Conservation (phyloP, 257 asterid genomes). For the Echites panduratus region DNA sequence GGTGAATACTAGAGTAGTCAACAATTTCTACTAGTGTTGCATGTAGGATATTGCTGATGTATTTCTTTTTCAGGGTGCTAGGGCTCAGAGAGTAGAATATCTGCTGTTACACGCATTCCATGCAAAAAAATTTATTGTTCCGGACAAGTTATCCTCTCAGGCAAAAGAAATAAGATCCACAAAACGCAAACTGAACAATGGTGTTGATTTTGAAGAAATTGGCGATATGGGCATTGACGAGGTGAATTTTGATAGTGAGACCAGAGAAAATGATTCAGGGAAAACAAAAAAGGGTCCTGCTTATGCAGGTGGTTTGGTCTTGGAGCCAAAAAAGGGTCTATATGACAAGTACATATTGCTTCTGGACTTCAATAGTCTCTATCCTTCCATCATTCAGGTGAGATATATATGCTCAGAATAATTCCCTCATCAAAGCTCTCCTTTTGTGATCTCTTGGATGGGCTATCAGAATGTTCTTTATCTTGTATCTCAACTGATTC, state of each 20-base stretch:
- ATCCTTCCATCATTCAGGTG: constrained; percentile 98
- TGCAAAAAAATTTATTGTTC: constrained; percentile 83
- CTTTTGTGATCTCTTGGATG: constrained; percentile 9
- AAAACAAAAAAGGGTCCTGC: constrained; percentile 84
- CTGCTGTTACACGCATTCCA: constrained; percentile 88
- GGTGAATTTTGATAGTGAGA: constrained; percentile 42
- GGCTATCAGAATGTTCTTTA: constrained; percentile 9
- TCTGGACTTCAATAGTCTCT: constrained; percentile 97
- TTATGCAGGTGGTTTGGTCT: constrained; percentile 90
- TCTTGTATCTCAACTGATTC: not conserved
- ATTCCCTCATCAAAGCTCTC: constrained; percentile 10
- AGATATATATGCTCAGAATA: constrained; percentile 17
- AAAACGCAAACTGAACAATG: constrained; percentile 56
- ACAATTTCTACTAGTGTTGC: not conserved
- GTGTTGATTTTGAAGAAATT: constrained; percentile 48
- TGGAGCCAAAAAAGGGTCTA: constrained; percentile 95
- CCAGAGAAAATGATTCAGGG: constrained; percentile 37
- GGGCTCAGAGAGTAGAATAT: constrained; percentile 99
- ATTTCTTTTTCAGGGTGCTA: constrained; percentile 69
- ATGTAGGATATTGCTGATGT: constrained; percentile 1
- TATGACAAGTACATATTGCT: constrained; percentile 90
- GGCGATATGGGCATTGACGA: constrained; percentile 37
- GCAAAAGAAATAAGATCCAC: constrained; percentile 47
- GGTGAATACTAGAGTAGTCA: constrained; percentile 30
- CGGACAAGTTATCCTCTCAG: constrained; percentile 68